phyloP scores from a whole-genome alignment of 768 basidiomycete genomes.

The Guyanaporus albipodus region DNA sequence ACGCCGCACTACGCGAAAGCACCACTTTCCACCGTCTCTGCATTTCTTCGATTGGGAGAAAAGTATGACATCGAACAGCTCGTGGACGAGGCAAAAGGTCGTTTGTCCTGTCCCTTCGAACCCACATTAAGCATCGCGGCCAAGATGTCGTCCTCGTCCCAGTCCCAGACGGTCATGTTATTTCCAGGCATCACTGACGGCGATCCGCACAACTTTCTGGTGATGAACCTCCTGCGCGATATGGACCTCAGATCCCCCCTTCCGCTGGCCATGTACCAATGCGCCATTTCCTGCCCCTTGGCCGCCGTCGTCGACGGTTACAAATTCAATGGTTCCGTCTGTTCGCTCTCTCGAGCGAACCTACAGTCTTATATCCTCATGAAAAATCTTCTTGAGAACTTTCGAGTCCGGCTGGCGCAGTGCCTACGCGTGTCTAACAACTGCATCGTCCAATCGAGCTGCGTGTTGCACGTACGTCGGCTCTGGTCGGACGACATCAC shows the following conservation, averaged over 20 bases:
- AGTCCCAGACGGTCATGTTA: neutral
- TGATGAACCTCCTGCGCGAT: conserved; percentile 16
- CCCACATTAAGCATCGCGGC: neutral
- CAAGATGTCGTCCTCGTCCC: conserved; percentile 1
- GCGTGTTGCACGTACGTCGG: neutral
- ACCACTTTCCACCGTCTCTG: conserved; percentile 2
- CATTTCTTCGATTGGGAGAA: conserved; percentile 21
- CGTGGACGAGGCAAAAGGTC: conserved; percentile 7
- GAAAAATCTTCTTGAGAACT: conserved; percentile 3
- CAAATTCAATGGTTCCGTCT: neutral
- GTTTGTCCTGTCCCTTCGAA: conserved; percentile 5
- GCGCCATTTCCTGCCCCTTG: conserved; percentile 3
- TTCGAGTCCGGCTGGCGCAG: neutral
- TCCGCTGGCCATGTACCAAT: conserved; percentile 14
- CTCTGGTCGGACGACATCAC: conserved; percentile 7
- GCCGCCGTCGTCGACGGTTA: conserved; percentile 8
- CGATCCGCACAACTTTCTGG: conserved; percentile 16
- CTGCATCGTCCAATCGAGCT: conserved; percentile 6
- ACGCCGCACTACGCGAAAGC: conserved; percentile 1
- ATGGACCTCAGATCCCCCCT: conserved; percentile 5
- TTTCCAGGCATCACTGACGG: neutral
- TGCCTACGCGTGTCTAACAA: neutral
- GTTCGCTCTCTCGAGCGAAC: conserved; percentile 3
- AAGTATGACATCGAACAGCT: conserved; percentile 19
- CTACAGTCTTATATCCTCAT: conserved; percentile 8